These are phyloP conservation scores for Mycosphaerella arachidis DNA, from an alignment of 2,329 filamentous ascomycete species.

Conservation along the genomic window DNA sequence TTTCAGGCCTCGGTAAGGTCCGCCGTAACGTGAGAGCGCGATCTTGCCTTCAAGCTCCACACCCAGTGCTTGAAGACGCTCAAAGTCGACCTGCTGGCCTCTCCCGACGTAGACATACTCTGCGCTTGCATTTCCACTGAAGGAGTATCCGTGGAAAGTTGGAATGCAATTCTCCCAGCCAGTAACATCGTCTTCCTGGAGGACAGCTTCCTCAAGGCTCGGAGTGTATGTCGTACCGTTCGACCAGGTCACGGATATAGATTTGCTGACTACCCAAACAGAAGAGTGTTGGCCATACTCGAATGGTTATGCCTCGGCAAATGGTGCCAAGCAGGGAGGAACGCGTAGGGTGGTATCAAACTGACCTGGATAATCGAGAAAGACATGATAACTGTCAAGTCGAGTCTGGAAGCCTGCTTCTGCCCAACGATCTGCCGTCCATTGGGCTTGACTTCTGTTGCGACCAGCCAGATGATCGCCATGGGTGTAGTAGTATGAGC, in stretches of 20 bases:
- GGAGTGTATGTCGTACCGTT: slow-evolving; percentile 68
- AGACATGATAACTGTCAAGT: slow-evolving; percentile 37
- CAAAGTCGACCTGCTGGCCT: slow-evolving; percentile 42
- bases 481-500: slow-evolving; percentile 41
- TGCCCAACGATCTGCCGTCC: slow-evolving; percentile 43
- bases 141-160: slow-evolving; percentile 47
- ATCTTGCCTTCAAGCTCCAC: slow-evolving; percentile 47
- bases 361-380: slow-evolving; percentile 41
- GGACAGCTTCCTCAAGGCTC: slow-evolving; percentile 29
- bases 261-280: slow-evolving; percentile 31
- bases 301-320: too few species aligned
- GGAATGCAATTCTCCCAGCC: slow-evolving; percentile 27
- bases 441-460: slow-evolving; percentile 44
- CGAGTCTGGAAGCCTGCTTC: slow-evolving; percentile 42
- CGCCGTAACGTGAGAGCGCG: slow-evolving; percentile 40
- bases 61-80: slow-evolving; percentile 37
- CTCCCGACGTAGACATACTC: slow-evolving; percentile 40
- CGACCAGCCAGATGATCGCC: slow-evolving; percentile 47
- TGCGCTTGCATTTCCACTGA: slow-evolving; percentile 43
- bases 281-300: too few species aligned
- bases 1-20: slow-evolving; percentile 39
- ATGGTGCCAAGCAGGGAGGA: too few species aligned
- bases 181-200: slow-evolving; percentile 23
- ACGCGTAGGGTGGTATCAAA: too few species aligned
- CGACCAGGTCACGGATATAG: slow-evolving; percentile 40